A percentile compares a stretch with the other conserved stretches of the same genome.
Conservation (phyloP, 2,329 filamentous ascomycete genomes). For the Alternaria arbusti region DNA sequence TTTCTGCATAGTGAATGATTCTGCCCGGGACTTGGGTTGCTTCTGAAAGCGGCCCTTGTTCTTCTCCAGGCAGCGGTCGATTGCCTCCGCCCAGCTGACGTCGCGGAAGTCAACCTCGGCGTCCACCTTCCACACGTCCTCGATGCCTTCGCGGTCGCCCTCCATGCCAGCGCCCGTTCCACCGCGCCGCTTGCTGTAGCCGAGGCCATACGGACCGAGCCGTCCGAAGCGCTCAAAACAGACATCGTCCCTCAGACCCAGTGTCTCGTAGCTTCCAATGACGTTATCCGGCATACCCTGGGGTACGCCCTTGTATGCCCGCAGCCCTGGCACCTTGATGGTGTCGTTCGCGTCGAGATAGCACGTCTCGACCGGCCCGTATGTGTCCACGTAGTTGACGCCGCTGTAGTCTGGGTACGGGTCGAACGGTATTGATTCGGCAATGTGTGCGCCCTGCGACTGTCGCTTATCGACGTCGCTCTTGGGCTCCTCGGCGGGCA, state of each 20-base stretch:
- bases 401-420: slow-evolving; percentile 72
- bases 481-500: slow-evolving; percentile 27
- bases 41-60: slow-evolving; percentile 73
- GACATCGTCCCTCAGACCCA: slow-evolving; percentile 80
- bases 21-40: slow-evolving; percentile 38
- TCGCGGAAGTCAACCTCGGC: slow-evolving; percentile 78
- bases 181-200: slow-evolving; percentile 79
- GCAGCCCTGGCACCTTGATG: slow-evolving; percentile 71
- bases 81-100: slow-evolving; percentile 79
- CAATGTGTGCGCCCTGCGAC: slow-evolving; percentile 34
- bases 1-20: slow-evolving; percentile 51
- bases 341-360: slow-evolving; percentile 74
- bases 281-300: slow-evolving; percentile 83
- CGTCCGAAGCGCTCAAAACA: slow-evolving; percentile 94
- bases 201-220: slow-evolving; percentile 86
- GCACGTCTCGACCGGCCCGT: slow-evolving; percentile 72
- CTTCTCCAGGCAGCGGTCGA: slow-evolving; percentile 73
- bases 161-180: slow-evolving; percentile 86
- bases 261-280: slow-evolving; percentile 83
- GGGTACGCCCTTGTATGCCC: slow-evolving; percentile 78
- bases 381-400: slow-evolving; percentile 61
- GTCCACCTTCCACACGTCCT: slow-evolving; percentile 74
- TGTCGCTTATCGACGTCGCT: slow-evolving; percentile 40
- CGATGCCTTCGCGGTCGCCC: slow-evolving; percentile 81
- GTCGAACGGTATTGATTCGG: slow-evolving; percentile 58